Evolutionary conservation across 306 rosid genomes (phyloP).

Genomic region (Cicer chorassanicum): DNA sequence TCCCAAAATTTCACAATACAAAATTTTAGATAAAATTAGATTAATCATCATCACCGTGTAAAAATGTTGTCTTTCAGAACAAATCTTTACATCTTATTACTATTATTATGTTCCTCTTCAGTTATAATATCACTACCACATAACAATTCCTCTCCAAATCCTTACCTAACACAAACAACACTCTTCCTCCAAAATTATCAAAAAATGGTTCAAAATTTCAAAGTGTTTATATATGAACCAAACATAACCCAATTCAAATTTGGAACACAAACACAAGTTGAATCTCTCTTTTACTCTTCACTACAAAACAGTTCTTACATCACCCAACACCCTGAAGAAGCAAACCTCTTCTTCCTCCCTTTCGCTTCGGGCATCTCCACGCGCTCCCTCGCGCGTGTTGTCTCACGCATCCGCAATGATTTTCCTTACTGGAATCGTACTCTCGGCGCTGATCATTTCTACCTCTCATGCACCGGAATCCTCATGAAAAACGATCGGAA

Average conservation of each 20-base stretch:
- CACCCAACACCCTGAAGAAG: conserved; percentile 56
- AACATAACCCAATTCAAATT: conserved; percentile 45
- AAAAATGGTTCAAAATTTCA: conserved; percentile 59
- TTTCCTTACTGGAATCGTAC: conserved; percentile 78
- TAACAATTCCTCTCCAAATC: no score
- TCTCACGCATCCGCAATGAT: conserved; percentile 46
- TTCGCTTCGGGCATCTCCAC: conserved; percentile 51
- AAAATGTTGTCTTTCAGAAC: conserved; percentile 18
- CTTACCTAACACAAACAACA: no score
- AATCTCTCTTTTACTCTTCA: conserved; percentile 60
- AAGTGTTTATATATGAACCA: conserved; percentile 61
- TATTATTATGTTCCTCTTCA: conserved; percentile 25
- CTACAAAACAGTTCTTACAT: conserved; percentile 53
- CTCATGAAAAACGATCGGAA: no score
- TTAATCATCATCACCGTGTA: no score
- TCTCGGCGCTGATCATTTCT: conserved; percentile 85
- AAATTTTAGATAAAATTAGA: not conserved
- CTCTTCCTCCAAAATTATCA: conserved; percentile 54
- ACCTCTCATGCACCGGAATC: conserved; percentile 55
- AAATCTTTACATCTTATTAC: not conserved
- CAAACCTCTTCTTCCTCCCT: conserved; percentile 73
- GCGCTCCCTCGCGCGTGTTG: conserved; percentile 58
- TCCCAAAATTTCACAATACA: not conserved
- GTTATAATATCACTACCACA: not conserved
- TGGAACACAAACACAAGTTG: conserved; percentile 7